Percentiles rank a stretch among this genome's conserved stretches.
Evolutionary conservation across 176 grass and related monocot species (phyloP).

Genomic region (Lolium rigidum): DNA sequence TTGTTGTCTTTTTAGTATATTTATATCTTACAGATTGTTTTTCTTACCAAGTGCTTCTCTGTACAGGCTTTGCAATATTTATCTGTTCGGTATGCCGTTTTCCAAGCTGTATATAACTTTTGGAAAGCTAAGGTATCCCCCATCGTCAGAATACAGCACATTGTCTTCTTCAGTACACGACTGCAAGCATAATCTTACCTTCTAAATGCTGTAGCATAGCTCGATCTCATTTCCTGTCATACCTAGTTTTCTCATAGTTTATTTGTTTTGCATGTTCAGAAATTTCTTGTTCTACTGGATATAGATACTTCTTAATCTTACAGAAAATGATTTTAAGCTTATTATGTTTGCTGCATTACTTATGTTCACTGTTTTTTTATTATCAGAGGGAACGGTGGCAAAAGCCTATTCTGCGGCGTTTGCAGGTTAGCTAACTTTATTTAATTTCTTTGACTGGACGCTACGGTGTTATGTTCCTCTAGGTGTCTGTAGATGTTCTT

Average conservation of each 20-base stretch:
- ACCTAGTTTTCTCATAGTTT: neutral
- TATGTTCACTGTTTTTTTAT: conserved; percentile 42
- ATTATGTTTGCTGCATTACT: conserved; percentile 25
- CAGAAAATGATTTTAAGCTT: conserved; percentile 20
- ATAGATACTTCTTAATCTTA: conserved; percentile 6
- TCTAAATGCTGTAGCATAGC: conserved; percentile 30
- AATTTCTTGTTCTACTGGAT: conserved; percentile 16
- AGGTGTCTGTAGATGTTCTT: conserved; percentile 11
- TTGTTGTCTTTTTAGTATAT: neutral
- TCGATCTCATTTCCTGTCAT: neutral
- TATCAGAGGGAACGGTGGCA: conserved; percentile 92
- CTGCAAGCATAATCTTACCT: conserved; percentile 8
- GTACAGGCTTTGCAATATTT: conserved; percentile 78
- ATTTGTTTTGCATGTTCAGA: conserved; percentile 2
- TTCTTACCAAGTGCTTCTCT: conserved; percentile 46
- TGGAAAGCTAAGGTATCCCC: conserved; percentile 92
- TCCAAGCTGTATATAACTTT: conserved; percentile 93
- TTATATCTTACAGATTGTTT: conserved; percentile 35
- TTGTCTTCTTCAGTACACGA: conserved; percentile 3
- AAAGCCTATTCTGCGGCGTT: conserved; percentile 93
- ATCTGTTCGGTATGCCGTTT: conserved; percentile 68
- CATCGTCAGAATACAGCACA: neutral
- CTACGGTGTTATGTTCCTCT: neutral
- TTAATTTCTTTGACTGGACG: conserved; percentile 23
- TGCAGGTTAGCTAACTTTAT: conserved; percentile 72